These are phyloP conservation scores for Cercospora janseana DNA, from an alignment of 2,329 filamentous ascomycete genomes.

Conservation along the genomic window DNA sequence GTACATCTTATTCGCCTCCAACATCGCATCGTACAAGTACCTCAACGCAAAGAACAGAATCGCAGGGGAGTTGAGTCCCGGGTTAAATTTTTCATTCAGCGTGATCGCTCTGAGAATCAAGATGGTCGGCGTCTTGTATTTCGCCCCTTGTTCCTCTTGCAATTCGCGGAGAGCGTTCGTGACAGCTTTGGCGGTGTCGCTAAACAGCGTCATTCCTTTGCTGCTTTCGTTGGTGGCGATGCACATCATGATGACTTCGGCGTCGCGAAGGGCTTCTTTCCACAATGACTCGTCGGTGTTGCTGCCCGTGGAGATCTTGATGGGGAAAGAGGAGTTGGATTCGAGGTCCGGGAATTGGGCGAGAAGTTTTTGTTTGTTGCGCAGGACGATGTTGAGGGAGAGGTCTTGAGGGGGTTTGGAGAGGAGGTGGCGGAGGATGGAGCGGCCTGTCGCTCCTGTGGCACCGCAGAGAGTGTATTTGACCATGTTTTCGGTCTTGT, in stretches of 20 bases:
- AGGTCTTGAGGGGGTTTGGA: constrained; percentile 1
- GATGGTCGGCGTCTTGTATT: constrained; percentile 4
- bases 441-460: constrained; percentile 2
- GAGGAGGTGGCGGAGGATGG: not conserved
- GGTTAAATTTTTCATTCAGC: not conserved
- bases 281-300: not conserved
- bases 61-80: not conserved
- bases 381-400: constrained; percentile 9
- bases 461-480: constrained; percentile 6
- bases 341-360: not conserved
- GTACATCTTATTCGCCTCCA: not conserved
- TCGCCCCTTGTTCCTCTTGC: not conserved
- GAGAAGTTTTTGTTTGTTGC: constrained; percentile 3
- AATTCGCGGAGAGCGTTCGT: not conserved
- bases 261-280: not conserved
- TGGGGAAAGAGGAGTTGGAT: not conserved
- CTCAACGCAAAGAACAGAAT: constrained; percentile 1
- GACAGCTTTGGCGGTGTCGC: not conserved
- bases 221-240: constrained; percentile 9
- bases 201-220: not conserved
- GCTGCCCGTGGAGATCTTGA: not conserved
- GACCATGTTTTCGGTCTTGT: not conserved
- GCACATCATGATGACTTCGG: constrained; percentile 8
- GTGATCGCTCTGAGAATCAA: constrained; percentile 3
- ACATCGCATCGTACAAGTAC: constrained; percentile 1